Evolutionary conservation across 352 stramenopile genomes (phyloP), one percentile per base, ranked within the genome.

Genomic region (Plasmopara muralis): DNA sequence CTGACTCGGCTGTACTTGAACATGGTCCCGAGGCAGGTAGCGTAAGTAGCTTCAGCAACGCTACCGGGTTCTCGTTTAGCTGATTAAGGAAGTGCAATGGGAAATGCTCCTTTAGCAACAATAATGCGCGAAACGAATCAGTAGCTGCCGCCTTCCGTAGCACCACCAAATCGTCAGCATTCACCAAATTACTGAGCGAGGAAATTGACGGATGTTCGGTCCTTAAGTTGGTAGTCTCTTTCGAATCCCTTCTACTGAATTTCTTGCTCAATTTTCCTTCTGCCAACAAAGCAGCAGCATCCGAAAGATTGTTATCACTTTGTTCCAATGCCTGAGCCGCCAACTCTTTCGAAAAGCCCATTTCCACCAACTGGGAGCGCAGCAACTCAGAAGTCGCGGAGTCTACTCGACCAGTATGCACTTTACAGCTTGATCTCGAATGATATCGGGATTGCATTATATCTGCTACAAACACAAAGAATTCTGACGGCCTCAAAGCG

Each of bases 391-490:
- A 46, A 14, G 30, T 65, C 9, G 44, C 47, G 6, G 40, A 39
- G 54, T 62, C 47, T 16, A 15, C 20, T 42, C 43, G 33, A 60
- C 35, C 33, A 14, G 20, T 43, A 55, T 64, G 53, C 40, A 48
- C 45, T 58, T 44, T 53, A 15, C 40, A 52, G 33, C 35, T 38
- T 52, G 38, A 49, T 28, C 25, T 47, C 35, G 35, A 43, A 31
- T 34, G 9, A 18, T 13, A 20, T 28, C 0, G 6, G n/a, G 14
- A 38, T n/a, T 50, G 41, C 12, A 48, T 43, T 47, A 38, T 18
- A 51, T 82, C 72, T n/a, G 67, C 45, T 37, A 71, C 67, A 50
- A 89, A 72, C 30, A 89, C 75, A 47, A 89, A 79, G 55, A 89
- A 87, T 31, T 89, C 78, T 9, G 63, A 48, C 0, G 64, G 18